Evolutionary conservation across 495 filamentous ascomycete genomes (phyloP).

Genomic region (Hypoxylon crocopeplum): DNA sequence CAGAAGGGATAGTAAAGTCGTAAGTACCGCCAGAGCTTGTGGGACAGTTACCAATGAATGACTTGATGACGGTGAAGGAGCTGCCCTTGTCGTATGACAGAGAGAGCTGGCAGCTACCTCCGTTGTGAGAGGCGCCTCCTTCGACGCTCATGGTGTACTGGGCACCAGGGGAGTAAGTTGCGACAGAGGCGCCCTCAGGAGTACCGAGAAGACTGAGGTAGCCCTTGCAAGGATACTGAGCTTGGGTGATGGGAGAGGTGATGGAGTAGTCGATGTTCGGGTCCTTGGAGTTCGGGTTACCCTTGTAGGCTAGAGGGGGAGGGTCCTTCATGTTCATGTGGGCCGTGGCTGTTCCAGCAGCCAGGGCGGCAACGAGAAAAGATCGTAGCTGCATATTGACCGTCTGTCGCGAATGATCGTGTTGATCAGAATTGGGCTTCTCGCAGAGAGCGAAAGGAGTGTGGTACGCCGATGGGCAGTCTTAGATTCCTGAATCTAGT

Average conservation of each 20-base stretch:
- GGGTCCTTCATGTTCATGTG: slow-evolving; percentile 68
- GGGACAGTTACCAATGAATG: slow-evolving; percentile 69
- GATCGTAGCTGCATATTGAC: slow-evolving; percentile 48
- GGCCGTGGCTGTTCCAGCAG: slow-evolving; percentile 49
- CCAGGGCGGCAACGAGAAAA: slow-evolving; percentile 39
- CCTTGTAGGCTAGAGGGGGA: slow-evolving; percentile 59
- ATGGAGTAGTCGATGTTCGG: slow-evolving; percentile 62
- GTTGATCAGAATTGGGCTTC: slow-evolving; percentile 12
- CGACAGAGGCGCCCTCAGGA: slow-evolving; percentile 51
- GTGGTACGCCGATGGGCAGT: slow-evolving; percentile 27
- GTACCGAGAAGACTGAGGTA: slow-evolving; percentile 62
- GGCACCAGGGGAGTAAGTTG: slow-evolving; percentile 61
- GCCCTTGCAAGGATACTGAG: slow-evolving; percentile 73
- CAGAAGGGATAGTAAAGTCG: slow-evolving; percentile 68
- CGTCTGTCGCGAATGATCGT: slow-evolving; percentile 4
- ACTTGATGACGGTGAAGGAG: slow-evolving; percentile 70
- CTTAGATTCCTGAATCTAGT: slow-evolving; percentile 19
- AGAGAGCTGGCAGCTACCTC: slow-evolving; percentile 70
- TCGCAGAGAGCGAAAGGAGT: slow-evolving; percentile 19
- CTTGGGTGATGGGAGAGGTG: slow-evolving; percentile 58
- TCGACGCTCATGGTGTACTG: slow-evolving; percentile 63
- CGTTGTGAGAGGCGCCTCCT: slow-evolving; percentile 65
- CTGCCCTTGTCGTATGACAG: slow-evolving; percentile 68
- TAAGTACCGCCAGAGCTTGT: slow-evolving; percentile 51
- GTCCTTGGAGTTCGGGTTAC: slow-evolving; percentile 54